These are phyloP conservation scores for Iris macrosiphon DNA, from an alignment of 106 monocot genomes.

Conservation along the genomic window DNA sequence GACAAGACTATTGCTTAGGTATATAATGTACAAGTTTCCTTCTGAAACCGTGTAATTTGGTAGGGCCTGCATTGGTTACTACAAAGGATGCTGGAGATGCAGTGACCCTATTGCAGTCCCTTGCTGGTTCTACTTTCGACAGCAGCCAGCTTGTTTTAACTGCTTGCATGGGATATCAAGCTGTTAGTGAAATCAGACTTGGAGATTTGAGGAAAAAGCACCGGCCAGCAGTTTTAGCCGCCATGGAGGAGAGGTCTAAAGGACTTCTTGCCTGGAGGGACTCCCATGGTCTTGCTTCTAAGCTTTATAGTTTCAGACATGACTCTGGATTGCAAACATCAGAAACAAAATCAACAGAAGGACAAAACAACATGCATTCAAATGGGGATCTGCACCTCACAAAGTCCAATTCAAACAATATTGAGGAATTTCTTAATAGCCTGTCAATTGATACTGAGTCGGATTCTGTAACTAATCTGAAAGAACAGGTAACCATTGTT, in stretches of 20 bases:
- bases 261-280: conserved; percentile 70
- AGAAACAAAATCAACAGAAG: conserved; percentile 27
- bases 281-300: conserved; percentile 74
- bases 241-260: conserved; percentile 82
- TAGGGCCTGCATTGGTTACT: conserved; percentile 91
- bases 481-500: conserved; percentile 64
- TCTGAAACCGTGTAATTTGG: too few relatives aligned
- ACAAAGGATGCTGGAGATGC: conserved; percentile 98
- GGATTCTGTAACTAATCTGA: conserved; percentile 68
- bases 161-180: conserved; percentile 95
- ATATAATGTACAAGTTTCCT: too few relatives aligned
- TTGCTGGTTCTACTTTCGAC: conserved; percentile 97
- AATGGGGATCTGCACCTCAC: conserved; percentile 28
- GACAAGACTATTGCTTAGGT: not conserved
- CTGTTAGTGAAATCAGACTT: conserved; percentile 64
- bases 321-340: conserved; percentile 39
- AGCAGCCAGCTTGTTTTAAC: conserved; percentile 94
- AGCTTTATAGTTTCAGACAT: conserved; percentile 80
- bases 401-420: conserved; percentile 23
- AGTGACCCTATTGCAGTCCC: conserved; percentile 83
- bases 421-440: conserved; percentile 33
- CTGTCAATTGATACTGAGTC: conserved; percentile 36
- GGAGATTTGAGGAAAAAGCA: conserved; percentile 73
- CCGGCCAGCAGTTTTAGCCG: conserved; percentile 66
- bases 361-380: conserved; percentile 12